These are phyloP conservation scores for Trichoderma sp. DNA, from an alignment of 2,329 filamentous ascomycete genomes.

Conservation along the genomic window DNA sequence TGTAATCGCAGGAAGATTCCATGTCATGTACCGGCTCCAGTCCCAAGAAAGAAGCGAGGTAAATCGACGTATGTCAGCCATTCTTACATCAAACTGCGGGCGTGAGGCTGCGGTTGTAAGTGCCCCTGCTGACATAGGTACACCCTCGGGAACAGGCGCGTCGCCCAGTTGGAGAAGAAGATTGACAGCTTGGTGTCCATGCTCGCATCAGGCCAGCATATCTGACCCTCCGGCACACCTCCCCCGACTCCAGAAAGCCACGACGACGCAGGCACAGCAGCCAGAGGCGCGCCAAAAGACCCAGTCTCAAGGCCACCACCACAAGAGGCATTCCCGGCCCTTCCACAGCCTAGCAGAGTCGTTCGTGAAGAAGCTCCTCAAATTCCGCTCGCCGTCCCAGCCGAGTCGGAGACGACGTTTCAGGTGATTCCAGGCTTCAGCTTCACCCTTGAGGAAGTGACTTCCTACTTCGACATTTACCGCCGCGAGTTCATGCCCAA, in stretches of 20 bases:
- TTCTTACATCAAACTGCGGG: no score
- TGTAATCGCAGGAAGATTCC: constrained; percentile 41
- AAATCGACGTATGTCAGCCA: constrained; percentile 40
- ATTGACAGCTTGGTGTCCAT: constrained; percentile 47
- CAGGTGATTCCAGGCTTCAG: constrained; percentile 43
- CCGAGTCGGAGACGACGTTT: constrained; percentile 8
- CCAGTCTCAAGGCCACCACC: background rate
- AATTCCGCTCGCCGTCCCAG: constrained; percentile 5
- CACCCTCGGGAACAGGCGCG: constrained; percentile 35
- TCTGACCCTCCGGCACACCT: constrained; percentile 30
- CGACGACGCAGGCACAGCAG: background rate
- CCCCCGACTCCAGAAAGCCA: constrained; percentile 30
- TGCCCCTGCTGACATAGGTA: background rate
- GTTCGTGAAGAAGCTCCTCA: background rate
- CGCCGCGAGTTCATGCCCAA: constrained; percentile 39
- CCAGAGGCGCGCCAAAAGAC: background rate
- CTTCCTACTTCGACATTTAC: constrained; percentile 41
- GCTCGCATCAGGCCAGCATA: constrained; percentile 39
- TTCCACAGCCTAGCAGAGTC: background rate
- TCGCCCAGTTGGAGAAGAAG: constrained; percentile 45
- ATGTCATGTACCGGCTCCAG: constrained; percentile 41
- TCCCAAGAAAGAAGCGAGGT: constrained; percentile 41
- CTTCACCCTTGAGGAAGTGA: constrained; percentile 41
- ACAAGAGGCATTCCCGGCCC: background rate
- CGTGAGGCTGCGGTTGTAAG: no score